Conservation (phyloP, 2,329 filamentous ascomycete genomes). For the Cladosporium oxysporum region DNA sequence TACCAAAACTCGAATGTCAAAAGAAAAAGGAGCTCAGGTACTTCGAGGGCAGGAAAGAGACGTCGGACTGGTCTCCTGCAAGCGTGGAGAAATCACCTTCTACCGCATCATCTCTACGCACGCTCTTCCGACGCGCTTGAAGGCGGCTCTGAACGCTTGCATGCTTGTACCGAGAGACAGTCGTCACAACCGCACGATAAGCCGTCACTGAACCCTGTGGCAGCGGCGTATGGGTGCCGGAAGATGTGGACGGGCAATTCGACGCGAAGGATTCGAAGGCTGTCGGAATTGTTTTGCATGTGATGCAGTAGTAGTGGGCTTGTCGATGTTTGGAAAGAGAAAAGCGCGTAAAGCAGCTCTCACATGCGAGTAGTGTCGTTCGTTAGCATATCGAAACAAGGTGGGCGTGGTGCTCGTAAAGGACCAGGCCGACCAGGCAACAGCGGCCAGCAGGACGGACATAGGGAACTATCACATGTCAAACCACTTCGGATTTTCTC, state of each 20-base stretch:
- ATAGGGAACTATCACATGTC: background rate
- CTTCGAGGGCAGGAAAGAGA: too few species aligned
- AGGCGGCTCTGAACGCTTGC: background rate
- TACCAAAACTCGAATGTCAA: too few species aligned
- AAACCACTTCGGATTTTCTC: background rate
- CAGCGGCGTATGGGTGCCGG: background rate
- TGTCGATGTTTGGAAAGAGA: background rate
- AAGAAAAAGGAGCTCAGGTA: too few species aligned
- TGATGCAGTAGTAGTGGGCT: background rate
- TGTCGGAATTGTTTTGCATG: background rate
- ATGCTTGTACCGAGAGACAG: background rate
- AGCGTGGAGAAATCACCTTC: background rate
- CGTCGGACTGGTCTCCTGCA: too few species aligned
- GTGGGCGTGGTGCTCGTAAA: background rate
- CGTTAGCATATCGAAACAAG: background rate
- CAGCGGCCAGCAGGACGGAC: too few species aligned
- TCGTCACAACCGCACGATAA: background rate
- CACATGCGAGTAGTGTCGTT: background rate
- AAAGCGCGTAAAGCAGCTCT: background rate
- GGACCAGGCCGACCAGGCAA: background rate
- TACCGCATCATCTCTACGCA: background rate
- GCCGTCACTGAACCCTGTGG: background rate
- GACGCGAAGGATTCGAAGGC: background rate
- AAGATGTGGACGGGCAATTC: background rate
- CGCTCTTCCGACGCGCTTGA: background rate